phyloP scores from a whole-genome alignment of 176 grass and related monocot species.

The Bromus sterilis region DNA sequence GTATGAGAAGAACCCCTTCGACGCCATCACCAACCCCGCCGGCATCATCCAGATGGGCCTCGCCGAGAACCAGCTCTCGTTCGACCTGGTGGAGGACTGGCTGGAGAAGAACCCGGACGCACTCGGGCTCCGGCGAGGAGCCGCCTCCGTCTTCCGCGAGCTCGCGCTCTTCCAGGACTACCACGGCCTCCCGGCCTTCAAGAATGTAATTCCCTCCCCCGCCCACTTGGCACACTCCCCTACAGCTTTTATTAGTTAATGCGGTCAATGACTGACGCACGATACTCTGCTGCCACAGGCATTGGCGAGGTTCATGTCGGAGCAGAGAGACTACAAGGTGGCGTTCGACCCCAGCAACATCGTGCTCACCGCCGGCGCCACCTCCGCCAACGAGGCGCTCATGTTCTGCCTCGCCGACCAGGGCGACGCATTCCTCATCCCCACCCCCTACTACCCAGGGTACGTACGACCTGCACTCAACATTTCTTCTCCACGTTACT shows the following conservation, averaged over 20 bases:
- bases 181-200: slow-evolving; percentile 82
- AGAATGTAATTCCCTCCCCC: slow-evolving; percentile 42
- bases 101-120: slow-evolving; percentile 64
- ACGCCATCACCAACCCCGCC: slow-evolving; percentile 45
- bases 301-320: slow-evolving; percentile 71
- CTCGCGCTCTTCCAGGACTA: slow-evolving; percentile 99
- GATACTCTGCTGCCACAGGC: slow-evolving; percentile 41
- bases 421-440: slow-evolving; percentile 81
- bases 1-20: slow-evolving; percentile 80
- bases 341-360: slow-evolving; percentile 68
- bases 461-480: too few species aligned
- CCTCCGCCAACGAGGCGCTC: slow-evolving; percentile 85
- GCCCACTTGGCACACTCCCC: neutral
- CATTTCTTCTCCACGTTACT: neutral
- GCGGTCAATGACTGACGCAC: neutral
- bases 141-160: slow-evolving; percentile 69
- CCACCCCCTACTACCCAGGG: slow-evolving; percentile 96
- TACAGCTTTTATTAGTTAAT: neutral
- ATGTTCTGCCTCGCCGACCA: slow-evolving; percentile 89
- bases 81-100: slow-evolving; percentile 82
- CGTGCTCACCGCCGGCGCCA: slow-evolving; percentile 86
- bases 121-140: slow-evolving; percentile 44
- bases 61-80: slow-evolving; percentile 97
- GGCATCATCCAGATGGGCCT: slow-evolving; percentile 99
- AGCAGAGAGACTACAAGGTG: slow-evolving; percentile 51